Percentiles rank a stretch among this genome's conserved stretches.
phyloP scores from a whole-genome alignment of 2,329 filamentous ascomycete genomes.

The Clonostachys rhizophaga region DNA sequence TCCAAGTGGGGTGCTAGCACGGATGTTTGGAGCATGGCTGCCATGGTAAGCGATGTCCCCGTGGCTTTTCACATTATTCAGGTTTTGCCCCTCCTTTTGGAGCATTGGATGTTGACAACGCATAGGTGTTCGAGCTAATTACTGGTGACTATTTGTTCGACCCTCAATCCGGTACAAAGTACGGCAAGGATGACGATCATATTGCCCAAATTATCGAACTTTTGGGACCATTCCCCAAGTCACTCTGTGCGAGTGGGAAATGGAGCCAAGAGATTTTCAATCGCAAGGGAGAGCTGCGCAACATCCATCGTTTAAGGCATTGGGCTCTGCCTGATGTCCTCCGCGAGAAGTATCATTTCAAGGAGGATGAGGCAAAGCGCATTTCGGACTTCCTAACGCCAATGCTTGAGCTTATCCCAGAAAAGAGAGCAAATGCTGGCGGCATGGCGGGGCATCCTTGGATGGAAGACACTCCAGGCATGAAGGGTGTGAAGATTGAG shows the following conservation, averaged over 20 bases:
- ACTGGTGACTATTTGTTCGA: slow-evolving; percentile 98
- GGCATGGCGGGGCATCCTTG: slow-evolving; percentile 88
- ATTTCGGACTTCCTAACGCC: slow-evolving; percentile 80
- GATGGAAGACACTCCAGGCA: slow-evolving; percentile 80
- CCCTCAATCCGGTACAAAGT: slow-evolving; percentile 96
- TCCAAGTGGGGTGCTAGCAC: slow-evolving; percentile 99
- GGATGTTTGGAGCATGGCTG: slow-evolving; percentile 99
- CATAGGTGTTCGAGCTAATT: slow-evolving; percentile 90
- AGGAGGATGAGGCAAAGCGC: slow-evolving; percentile 70
- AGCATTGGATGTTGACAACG: neutral
- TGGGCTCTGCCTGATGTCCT: slow-evolving; percentile 94
- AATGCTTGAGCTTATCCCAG: slow-evolving; percentile 86
- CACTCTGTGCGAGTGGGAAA: slow-evolving; percentile 85
- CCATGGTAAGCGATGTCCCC: slow-evolving; percentile 67
- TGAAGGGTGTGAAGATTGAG: slow-evolving; percentile 74
- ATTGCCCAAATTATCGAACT: slow-evolving; percentile 99
- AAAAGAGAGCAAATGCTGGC: slow-evolving; percentile 88
- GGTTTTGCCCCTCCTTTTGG: too few relatives aligned
- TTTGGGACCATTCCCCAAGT: slow-evolving; percentile 88
- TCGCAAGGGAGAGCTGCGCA: slow-evolving; percentile 91
- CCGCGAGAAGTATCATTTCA: slow-evolving; percentile 95
- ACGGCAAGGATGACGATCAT: slow-evolving; percentile 98
- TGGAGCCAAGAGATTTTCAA: slow-evolving; percentile 99
- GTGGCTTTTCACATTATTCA: too few relatives aligned
- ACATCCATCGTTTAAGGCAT: slow-evolving; percentile 93